phyloP scores from a whole-genome alignment of 2,329 filamentous ascomycete species.

The Stromatinia cepivora region DNA sequence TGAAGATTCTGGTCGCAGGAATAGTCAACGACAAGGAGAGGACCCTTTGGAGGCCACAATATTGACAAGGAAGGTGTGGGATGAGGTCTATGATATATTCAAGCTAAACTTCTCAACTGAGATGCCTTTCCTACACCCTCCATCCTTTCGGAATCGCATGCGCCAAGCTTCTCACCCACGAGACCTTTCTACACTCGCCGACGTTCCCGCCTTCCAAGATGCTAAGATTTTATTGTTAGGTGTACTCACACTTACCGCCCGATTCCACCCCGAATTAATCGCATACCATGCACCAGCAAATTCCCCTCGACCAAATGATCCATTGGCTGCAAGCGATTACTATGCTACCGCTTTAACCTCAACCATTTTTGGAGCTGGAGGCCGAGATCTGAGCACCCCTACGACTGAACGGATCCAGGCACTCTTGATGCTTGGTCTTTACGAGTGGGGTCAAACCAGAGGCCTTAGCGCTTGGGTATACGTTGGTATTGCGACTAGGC shows the following conservation, averaged over 20 bases:
- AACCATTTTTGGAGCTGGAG: slow-evolving; percentile 49
- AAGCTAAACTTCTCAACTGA: slow-evolving; percentile 71
- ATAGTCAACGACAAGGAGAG: slow-evolving; percentile 47
- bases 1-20: slow-evolving; percentile 42
- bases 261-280: slow-evolving; percentile 64
- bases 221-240: slow-evolving; percentile 62
- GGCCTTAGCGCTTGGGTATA: slow-evolving; percentile 66
- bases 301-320: slow-evolving; percentile 43
- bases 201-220: slow-evolving; percentile 42
- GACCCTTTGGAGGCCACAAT: slow-evolving; percentile 63
- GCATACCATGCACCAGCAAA: slow-evolving; percentile 43
- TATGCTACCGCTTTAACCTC: slow-evolving; percentile 60
- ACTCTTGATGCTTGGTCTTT: slow-evolving; percentile 68
- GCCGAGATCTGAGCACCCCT: slow-evolving; percentile 50
- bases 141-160: slow-evolving; percentile 58
- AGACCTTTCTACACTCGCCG: slow-evolving; percentile 30
- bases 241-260: slow-evolving; percentile 67
- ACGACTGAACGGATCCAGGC: slow-evolving; percentile 66
- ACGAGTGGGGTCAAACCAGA: slow-evolving; percentile 68
- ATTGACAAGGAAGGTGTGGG: slow-evolving; percentile 66
- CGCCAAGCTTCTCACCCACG: slow-evolving; percentile 45
- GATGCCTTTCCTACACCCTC: slow-evolving; percentile 68
- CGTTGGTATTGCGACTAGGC: slow-evolving; percentile 58
- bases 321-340: slow-evolving; percentile 60
- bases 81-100: slow-evolving; percentile 68